Evolutionary conservation across 2,329 filamentous ascomycete species (phyloP), one percentile per base, ranked within the genome.

Genomic region (Macroventuria anomochaeta): DNA sequence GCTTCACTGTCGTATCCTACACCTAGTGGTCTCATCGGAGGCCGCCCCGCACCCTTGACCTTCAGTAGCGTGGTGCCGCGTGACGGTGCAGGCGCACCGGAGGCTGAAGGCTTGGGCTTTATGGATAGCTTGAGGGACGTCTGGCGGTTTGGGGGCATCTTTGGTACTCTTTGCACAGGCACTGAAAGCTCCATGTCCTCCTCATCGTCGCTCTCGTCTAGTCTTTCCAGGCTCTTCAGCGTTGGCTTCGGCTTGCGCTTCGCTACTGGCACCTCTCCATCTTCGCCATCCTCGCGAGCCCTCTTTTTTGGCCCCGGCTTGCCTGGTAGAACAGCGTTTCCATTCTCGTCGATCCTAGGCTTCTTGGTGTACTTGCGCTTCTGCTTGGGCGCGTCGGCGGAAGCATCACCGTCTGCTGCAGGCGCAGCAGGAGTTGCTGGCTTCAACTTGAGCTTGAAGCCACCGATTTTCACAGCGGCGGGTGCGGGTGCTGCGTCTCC

Each of bases 1-100:
- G 93, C 91, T 75, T 97, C 95, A 3, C 93, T 97, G 72, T 99
- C 95, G 75, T 97, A 99, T 7, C 93, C 95, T 50, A 96, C 91
- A 44, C 95, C 95, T 1, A 85, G 84, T 5, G 87, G 86, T 59
- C 90, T 54, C 10, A 51, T 36, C 1, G 71, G 72, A 2, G 69
- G 65, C 49, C 68, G 73, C 5, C 72, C 72, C 0, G 59, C 59
- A 17, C 70, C 68, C 43, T 73, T 74, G 56, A 75, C 60, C 53
- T 73, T 73, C 18, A 73, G 53, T n/a, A 72, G 59, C 1, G 68
- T 65, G 12, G 58, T 53, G 25, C 64, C 48, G 34, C 63, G 53
- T 44, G 65, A 53, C 12, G 46, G 55, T 20, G 55, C 50, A 5
- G 53, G 28, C 20, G 37, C 41, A n/a, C 38, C 54, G 12, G 48